Percentiles rank a stretch among this genome's conserved stretches.
Evolutionary conservation across 2,329 filamentous ascomycete genomes (phyloP).

Genomic region (Escovopsis sp.): DNA sequence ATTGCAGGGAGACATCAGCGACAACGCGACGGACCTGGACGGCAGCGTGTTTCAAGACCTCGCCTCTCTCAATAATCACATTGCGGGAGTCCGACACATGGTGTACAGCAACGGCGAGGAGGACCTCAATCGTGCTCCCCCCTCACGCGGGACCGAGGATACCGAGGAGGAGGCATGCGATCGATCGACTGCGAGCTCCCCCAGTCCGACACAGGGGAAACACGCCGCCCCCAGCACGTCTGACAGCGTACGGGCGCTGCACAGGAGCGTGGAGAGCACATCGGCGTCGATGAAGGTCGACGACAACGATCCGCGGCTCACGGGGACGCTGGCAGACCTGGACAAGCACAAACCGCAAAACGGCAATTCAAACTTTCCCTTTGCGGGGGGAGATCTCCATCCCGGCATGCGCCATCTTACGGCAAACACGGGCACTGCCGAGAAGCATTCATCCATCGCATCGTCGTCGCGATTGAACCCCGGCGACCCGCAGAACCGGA

Average conservation of each 20-base stretch:
- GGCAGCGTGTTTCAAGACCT: conserved; percentile 27
- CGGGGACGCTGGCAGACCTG: conserved; percentile 18
- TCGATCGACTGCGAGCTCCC: conserved; percentile 40
- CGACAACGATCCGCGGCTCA: conserved; percentile 41
- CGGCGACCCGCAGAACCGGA: conserved; percentile 21
- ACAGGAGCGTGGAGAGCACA: conserved; percentile 25
- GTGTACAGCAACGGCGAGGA: conserved; percentile 19
- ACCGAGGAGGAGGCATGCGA: conserved; percentile 62
- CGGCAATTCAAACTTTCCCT: conserved; percentile 58
- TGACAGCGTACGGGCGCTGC: conserved; percentile 68
- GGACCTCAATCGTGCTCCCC: conserved; percentile 42
- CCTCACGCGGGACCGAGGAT: conserved; percentile 67
- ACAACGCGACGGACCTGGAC: conserved; percentile 27
- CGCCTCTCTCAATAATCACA: conserved; percentile 42
- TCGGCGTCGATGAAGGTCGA: conserved; percentile 36
- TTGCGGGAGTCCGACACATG: conserved; percentile 17
- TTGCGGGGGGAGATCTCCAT: conserved; percentile 35
- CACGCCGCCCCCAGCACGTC: conserved; percentile 46
- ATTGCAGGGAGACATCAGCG: conserved; percentile 18
- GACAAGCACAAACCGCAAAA: conserved; percentile 25
- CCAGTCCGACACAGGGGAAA: conserved; percentile 52
- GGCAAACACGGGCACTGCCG: conserved; percentile 51
- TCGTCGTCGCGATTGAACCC: conserved; percentile 55
- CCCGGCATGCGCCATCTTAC: conserved; percentile 25
- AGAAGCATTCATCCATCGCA: conserved; percentile 69